Conservation (phyloP, 2,329 filamentous ascomycete species). For the Colletotrichum karsti region DNA sequence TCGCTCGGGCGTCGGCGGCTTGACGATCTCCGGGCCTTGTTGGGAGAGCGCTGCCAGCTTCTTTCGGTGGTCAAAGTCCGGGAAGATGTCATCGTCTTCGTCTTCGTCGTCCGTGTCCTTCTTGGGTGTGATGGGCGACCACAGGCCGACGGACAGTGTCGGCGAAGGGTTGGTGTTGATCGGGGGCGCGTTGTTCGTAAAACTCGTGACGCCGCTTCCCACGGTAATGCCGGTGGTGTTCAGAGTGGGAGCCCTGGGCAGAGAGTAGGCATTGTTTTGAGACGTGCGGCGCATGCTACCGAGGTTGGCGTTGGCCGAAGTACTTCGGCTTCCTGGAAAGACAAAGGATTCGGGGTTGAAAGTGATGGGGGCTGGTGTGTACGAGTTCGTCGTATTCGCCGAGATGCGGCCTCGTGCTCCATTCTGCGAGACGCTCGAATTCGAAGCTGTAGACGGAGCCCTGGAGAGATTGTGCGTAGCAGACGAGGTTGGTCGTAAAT, state of each 20-base stretch:
- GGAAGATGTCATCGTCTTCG: slow-evolving; percentile 58
- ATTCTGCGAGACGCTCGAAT: slow-evolving; percentile 35
- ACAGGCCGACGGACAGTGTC: slow-evolving; percentile 55
- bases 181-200: slow-evolving; percentile 28
- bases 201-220: slow-evolving; percentile 47
- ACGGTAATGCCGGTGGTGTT: slow-evolving; percentile 46
- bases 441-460: slow-evolving; percentile 42
- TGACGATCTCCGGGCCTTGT: slow-evolving; percentile 11
- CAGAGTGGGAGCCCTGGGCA: slow-evolving; percentile 38
- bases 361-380: slow-evolving; percentile 35
- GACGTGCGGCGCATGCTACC: slow-evolving; percentile 44
- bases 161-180: slow-evolving; percentile 38
- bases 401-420: slow-evolving; percentile 47
- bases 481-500: slow-evolving; percentile 62
- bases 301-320: slow-evolving; percentile 52
- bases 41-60: slow-evolving; percentile 30
- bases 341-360: slow-evolving; percentile 48
- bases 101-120: slow-evolving; percentile 53
- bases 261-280: slow-evolving; percentile 25
- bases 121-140: slow-evolving; percentile 49
- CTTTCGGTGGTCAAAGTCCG: slow-evolving; percentile 58
- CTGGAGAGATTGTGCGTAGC: slow-evolving; percentile 40
- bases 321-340: slow-evolving; percentile 50
- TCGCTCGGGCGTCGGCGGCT: slow-evolving; percentile 29
- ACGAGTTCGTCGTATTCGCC: slow-evolving; percentile 26